Evolutionary conservation across 106 monocot genomes (phyloP).

Genomic region (Ottelia alismoides): DNA sequence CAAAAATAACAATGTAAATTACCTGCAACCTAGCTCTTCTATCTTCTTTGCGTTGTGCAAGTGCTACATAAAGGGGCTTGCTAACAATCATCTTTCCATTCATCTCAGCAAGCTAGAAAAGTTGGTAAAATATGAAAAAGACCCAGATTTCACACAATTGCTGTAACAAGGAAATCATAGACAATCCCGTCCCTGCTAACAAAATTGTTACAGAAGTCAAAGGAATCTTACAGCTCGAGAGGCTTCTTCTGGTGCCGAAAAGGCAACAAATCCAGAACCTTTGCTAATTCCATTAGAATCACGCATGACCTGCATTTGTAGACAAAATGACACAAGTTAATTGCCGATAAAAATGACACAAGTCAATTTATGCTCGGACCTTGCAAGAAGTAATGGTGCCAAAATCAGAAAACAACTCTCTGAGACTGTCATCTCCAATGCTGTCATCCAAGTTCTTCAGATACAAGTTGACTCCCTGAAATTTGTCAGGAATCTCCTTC

Average conservation of each 20-base stretch:
- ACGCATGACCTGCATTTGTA: conserved; percentile 54
- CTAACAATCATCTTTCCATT: conserved; percentile 70
- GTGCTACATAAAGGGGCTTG: conserved; percentile 89
- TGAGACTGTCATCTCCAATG: conserved; percentile 63
- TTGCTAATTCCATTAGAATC: conserved; percentile 76
- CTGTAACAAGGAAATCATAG: no score
- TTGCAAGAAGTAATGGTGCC: conserved; percentile 86
- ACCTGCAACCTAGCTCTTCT: conserved; percentile 79
- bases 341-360: not conserved
- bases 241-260: conserved; percentile 69
- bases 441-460: conserved; percentile 85
- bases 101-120: conserved; percentile 56
- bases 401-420: conserved; percentile 53
- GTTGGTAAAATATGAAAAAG: not conserved
- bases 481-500: conserved; percentile 46
- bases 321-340: not conserved
- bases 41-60: conserved; percentile 90
- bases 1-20: not conserved
- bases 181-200: no score
- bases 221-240: conserved; percentile 66
- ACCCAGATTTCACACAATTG: not conserved
- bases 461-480: conserved; percentile 64
- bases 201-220: not conserved
- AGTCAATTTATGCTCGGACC: conserved; percentile 16
- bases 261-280: conserved; percentile 97